Evolutionary conservation across 2,329 filamentous ascomycete species (phyloP), one percentile per base, ranked within the genome.

Genomic region (Ophiobolus disseminans): DNA sequence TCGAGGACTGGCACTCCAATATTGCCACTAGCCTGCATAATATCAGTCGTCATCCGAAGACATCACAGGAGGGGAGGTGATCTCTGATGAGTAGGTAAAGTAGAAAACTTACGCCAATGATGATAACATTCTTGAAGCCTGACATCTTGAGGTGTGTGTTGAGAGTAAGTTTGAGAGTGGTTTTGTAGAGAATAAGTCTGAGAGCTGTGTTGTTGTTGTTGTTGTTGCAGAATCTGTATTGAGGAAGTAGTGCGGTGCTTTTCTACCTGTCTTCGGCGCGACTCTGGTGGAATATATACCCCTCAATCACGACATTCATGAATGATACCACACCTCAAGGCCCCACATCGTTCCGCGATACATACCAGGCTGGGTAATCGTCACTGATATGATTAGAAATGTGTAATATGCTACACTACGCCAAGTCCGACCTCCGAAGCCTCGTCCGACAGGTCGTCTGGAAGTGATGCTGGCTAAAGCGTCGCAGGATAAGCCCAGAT

Each of bases 1-100:
- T 70, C 46, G 20, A 80, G 62, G 34, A 80, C 64, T 8, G 70
- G 58, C 6, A 72, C 72, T 1, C 77, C 77, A 14, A 79, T 67
- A 40, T 77, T 78, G 37, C 77, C 76, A 19, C 62, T 59, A 26
- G 73, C 71, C 63, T 72, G 23, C 9, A 3, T 7, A 19, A 21
- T 22, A 41, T 68, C 22, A 66, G 53, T 40, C 8, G 9, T 21
- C 7, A 9, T 22, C 20, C 40, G 37, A 28, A 34, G 36, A 30
- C 30, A 9, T 11, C 3, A 31, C 14, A 25, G 5, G 11, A 23
- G 14, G 19, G 17, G 13, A 19, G 6, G 14, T 21, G n/a, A 16
- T 25, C 19, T 36, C 39, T 53, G 42, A 47, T 42, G 50, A 43
- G 49, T 32, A 13, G 39, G 10, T 20, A 3, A 22, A 16, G 20